These are phyloP conservation scores for Magnolia sinica DNA, from an alignment of 164 flowering plant genomes.

Conservation along the genomic window DNA sequence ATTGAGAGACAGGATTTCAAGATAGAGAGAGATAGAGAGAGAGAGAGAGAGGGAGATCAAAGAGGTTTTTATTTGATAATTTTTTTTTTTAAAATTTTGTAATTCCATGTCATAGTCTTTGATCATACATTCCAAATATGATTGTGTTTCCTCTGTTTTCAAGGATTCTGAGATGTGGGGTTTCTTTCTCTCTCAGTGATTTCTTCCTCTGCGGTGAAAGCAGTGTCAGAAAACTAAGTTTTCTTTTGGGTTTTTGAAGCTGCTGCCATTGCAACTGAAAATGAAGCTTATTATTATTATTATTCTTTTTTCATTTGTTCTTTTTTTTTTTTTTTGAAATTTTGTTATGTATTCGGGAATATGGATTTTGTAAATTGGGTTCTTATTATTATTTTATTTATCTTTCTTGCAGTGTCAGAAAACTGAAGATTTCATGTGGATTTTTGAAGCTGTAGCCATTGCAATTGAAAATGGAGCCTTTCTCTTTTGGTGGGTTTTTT, in stretches of 20 bases:
- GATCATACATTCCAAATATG: too few relatives aligned
- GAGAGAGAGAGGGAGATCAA: too few relatives aligned
- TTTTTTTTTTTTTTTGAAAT: too few relatives aligned
- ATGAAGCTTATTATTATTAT: not conserved
- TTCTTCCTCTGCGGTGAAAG: not conserved
- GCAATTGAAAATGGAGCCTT: not conserved
- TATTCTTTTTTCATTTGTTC: not conserved
- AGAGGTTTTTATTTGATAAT: too few relatives aligned
- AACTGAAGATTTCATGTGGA: not conserved
- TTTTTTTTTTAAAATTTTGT: too few relatives aligned
- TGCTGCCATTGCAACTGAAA: not conserved
- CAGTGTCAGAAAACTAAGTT: not conserved
- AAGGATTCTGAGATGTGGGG: conserved; percentile 3
- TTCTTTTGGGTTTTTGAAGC: not conserved
- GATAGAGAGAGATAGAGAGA: too few relatives aligned
- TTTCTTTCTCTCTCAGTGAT: not conserved
- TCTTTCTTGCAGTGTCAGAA: not conserved
- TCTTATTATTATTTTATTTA: not conserved
- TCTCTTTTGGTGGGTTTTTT: not conserved
- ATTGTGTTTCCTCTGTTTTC: not conserved
- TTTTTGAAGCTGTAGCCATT: not conserved
- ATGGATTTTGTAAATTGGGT: not conserved
- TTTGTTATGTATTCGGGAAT: not conserved
- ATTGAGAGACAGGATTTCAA: too few relatives aligned
- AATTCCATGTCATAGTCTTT: too few relatives aligned